phyloP scores from a whole-genome alignment of 371 early-diverging fungal genomes.

The Rhizopus arrhizus region DNA sequence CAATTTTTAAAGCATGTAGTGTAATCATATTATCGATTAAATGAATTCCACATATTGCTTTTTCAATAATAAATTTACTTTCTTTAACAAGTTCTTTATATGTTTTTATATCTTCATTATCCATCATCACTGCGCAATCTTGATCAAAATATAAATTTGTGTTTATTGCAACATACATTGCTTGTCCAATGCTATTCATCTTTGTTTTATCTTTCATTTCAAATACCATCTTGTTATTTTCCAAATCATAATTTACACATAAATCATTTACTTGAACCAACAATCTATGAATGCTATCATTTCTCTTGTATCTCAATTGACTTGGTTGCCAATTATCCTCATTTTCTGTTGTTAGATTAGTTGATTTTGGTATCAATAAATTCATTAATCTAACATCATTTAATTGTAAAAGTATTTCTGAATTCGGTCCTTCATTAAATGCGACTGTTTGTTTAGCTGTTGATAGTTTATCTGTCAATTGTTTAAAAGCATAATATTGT shows the following conservation, averaged over 20 bases:
- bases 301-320: not conserved
- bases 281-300: constrained; percentile 24
- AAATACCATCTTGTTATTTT: constrained; percentile 16
- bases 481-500: constrained; percentile 59
- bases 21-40: constrained; percentile 30
- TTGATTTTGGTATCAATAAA: constrained; percentile 28
- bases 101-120: constrained; percentile 30
- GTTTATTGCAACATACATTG: constrained; percentile 19
- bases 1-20: constrained; percentile 44
- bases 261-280: constrained; percentile 46
- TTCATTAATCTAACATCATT: constrained; percentile 44
- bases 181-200: constrained; percentile 38
- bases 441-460: constrained; percentile 44
- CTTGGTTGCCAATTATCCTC: not conserved
- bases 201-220: constrained; percentile 36
- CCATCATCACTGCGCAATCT: constrained; percentile 50
- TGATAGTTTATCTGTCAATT: constrained; percentile 56
- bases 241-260: constrained; percentile 27
- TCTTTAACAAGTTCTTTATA: constrained; percentile 17
- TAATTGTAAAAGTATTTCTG: constrained; percentile 45
- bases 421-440: constrained; percentile 34
- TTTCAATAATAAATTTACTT: constrained; percentile 26
- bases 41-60: constrained; percentile 41
- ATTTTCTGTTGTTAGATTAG: constrained; percentile 1
- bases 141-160: constrained; percentile 31